Percentiles rank a stretch among this genome's conserved stretches.
These are phyloP conservation scores for Ogataea pini DNA, from an alignment of 805 yeast genomes.

Conservation along the genomic window DNA sequence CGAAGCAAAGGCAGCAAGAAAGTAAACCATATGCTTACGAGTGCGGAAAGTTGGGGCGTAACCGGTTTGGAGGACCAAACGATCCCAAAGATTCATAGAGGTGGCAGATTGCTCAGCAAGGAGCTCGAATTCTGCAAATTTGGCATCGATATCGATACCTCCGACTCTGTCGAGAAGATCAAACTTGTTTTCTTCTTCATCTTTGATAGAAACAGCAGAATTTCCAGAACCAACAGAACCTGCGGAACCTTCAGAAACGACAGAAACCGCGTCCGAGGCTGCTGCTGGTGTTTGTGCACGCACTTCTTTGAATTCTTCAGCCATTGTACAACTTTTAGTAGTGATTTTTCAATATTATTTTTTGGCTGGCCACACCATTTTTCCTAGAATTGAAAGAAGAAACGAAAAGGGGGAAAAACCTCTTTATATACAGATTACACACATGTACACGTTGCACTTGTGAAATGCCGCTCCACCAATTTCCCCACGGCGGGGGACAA, in stretches of 20 bases:
- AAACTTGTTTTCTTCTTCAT: slow-evolving; percentile 29
- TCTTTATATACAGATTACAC: background rate
- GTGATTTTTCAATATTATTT: too few relatives aligned
- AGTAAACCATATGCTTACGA: slow-evolving; percentile 46
- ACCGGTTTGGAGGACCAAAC: slow-evolving; percentile 38
- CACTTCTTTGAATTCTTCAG: background rate
- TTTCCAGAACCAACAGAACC: background rate
- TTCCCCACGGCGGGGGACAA: background rate
- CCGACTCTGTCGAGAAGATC: slow-evolving; percentile 31
- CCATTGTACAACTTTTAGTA: too few relatives aligned
- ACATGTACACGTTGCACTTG: background rate
- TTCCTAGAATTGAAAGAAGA: too few relatives aligned
- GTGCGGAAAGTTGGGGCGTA: slow-evolving; percentile 43
- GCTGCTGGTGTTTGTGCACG: background rate
- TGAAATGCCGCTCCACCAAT: background rate
- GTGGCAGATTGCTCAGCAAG: slow-evolving; percentile 34
- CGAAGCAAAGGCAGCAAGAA: slow-evolving; percentile 59
- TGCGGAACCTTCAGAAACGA: background rate
- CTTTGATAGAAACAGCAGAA: slow-evolving; percentile 10
- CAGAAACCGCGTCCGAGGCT: background rate
- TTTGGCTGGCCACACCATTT: too few relatives aligned
- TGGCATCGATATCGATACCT: slow-evolving; percentile 38
- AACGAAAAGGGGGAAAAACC: too few relatives aligned
- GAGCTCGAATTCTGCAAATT: slow-evolving; percentile 37
- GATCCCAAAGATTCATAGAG: slow-evolving; percentile 40